phyloP scores from a whole-genome alignment of 805 yeast genomes.

The Hanseniaspora clermontiae region DNA sequence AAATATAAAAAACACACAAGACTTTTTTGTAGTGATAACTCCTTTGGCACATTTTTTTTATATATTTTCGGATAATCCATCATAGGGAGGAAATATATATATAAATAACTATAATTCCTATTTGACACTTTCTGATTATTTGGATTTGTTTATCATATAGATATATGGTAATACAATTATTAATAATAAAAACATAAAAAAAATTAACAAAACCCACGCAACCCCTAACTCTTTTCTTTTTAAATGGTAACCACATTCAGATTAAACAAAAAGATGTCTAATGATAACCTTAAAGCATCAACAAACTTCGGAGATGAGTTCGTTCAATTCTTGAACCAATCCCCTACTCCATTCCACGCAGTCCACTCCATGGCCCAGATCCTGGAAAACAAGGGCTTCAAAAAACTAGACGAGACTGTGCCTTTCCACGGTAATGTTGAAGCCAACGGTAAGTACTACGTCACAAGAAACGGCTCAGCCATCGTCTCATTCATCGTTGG shows the following conservation, averaged over 20 bases:
- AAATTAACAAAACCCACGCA: not conserved
- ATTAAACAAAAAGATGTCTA: conserved; percentile 7
- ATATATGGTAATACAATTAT: no score
- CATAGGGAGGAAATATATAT: no score
- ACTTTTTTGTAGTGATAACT: no score
- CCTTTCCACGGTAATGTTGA: conserved; percentile 49
- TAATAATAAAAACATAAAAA: no score
- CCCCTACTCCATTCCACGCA: conserved; percentile 93
- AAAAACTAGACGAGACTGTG: conserved; percentile 57
- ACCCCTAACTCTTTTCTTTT: not conserved
- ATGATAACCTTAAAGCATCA: not conserved
- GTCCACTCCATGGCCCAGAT: conserved; percentile 51
- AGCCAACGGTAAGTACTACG: conserved; percentile 59
- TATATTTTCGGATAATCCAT: no score
- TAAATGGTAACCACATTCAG: conserved; percentile 10
- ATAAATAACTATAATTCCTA: no score
- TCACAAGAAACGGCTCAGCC: conserved; percentile 82
- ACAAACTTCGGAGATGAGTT: conserved; percentile 38
- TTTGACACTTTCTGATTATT: no score
- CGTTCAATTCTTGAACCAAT: conserved; percentile 60
- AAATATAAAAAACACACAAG: no score
- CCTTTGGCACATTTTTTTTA: no score
- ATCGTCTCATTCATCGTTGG: conserved; percentile 81
- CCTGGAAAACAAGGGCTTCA: conserved; percentile 52
- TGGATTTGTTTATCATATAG: no score